These are phyloP conservation scores for Fusarium sp. DNA, from an alignment of 2,329 filamentous ascomycete genomes.

Conservation along the genomic window DNA sequence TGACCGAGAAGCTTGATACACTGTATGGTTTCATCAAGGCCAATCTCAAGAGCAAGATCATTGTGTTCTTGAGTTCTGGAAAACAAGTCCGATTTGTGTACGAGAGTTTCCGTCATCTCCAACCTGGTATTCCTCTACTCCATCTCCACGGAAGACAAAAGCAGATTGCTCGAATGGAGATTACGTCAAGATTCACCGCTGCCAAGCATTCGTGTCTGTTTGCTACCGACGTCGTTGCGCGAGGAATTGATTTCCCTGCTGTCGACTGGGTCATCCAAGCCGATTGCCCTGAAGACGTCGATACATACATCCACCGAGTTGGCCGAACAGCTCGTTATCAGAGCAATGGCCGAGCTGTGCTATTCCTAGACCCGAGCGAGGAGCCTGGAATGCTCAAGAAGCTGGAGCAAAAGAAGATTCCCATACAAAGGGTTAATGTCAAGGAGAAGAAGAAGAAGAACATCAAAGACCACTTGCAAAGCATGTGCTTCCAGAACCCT, in stretches of 20 bases:
- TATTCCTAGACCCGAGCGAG: constrained; percentile 93
- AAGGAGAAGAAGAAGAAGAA: constrained; percentile 89
- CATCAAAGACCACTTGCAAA: constrained; percentile 87
- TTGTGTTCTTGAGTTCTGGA: constrained; percentile 94
- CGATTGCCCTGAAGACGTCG: constrained; percentile 96
- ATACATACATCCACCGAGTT: constrained; percentile 97
- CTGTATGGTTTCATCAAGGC: constrained; percentile 92
- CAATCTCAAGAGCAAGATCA: constrained; percentile 92
- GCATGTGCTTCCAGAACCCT: constrained; percentile 95
- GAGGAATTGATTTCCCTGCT: constrained; percentile 94
- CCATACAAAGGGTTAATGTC: constrained; percentile 87
- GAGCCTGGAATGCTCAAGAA: constrained; percentile 90
- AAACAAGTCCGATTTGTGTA: constrained; percentile 98
- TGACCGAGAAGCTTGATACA: constrained; percentile 91
- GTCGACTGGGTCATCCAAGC: constrained; percentile 99
- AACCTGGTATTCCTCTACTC: constrained; percentile 91
- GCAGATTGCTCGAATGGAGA: constrained; percentile 87
- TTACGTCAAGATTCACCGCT: constrained; percentile 84
- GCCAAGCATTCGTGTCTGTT: constrained; percentile 90
- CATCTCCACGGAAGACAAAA: constrained; percentile 96
- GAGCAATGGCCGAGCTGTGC: constrained; percentile 84
- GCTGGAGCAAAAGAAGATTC: constrained; percentile 89
- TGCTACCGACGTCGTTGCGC: constrained; percentile 93
- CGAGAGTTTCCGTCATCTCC: constrained; percentile 91
- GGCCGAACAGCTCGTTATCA: constrained; percentile 95